Percentiles rank a stretch among this genome's conserved stretches.
Conservation (phyloP, 495 filamentous ascomycete species). For the Polyplosphaeria fusca region DNA sequence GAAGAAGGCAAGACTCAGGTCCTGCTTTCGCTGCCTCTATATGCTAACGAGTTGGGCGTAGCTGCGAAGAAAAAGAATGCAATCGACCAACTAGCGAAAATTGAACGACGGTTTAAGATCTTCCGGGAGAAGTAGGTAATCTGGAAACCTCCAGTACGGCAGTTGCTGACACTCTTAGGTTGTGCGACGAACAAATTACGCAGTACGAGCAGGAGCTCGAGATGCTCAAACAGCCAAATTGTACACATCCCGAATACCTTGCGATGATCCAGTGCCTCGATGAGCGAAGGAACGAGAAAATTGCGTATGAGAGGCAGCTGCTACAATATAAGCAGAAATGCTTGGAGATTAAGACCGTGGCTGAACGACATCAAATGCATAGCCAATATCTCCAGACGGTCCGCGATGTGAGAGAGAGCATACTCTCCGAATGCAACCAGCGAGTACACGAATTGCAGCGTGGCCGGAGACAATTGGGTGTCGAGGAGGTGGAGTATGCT, state of each 20-base stretch:
- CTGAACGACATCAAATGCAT: conserved; percentile 76
- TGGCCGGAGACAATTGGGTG: conserved; percentile 78
- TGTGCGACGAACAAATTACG: conserved; percentile 82
- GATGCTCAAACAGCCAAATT: conserved; percentile 69
- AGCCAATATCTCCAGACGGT: conserved; percentile 82
- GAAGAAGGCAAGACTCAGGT: conserved; percentile 29
- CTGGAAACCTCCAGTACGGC: background rate
- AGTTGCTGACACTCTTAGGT: conserved; percentile 47
- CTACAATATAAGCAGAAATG: conserved; percentile 68
- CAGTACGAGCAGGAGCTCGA: conserved; percentile 79
- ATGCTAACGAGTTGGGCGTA: conserved; percentile 36
- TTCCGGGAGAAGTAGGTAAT: conserved; percentile 76
- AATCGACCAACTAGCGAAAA: conserved; percentile 69
- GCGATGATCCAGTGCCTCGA: conserved; percentile 81
- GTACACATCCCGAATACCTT: conserved; percentile 83
- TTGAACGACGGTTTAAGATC: conserved; percentile 80
- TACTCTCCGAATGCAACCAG: conserved; percentile 75
- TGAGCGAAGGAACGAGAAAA: conserved; percentile 72
- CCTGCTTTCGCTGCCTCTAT: background rate
- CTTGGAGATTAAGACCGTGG: conserved; percentile 67
- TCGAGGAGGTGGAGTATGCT: conserved; percentile 70
- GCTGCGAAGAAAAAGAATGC: conserved; percentile 76
- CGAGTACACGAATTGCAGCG: conserved; percentile 84
- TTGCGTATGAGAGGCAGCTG: conserved; percentile 68
- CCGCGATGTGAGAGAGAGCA: conserved; percentile 73